These are phyloP conservation scores for Ballota nigra DNA, from an alignment of 257 asterid species.

Conservation along the genomic window DNA sequence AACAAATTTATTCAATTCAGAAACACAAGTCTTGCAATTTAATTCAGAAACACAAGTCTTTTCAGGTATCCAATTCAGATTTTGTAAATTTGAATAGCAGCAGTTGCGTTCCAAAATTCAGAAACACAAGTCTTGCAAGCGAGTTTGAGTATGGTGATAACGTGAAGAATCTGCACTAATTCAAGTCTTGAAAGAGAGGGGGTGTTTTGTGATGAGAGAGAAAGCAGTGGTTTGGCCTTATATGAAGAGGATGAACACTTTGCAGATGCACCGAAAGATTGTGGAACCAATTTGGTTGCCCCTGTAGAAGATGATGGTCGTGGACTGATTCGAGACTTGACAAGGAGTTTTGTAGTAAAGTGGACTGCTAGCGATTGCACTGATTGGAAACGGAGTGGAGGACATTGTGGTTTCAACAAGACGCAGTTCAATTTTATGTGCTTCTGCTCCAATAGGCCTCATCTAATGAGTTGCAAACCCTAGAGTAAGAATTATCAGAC, in stretches of 20 bases:
- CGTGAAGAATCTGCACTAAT: slow-evolving; percentile 18
- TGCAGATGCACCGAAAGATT: slow-evolving; percentile 29
- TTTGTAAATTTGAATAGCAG: not conserved
- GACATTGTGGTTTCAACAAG: slow-evolving; percentile 41
- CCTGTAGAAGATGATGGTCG: slow-evolving; percentile 45
- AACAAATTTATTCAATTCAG: too few relatives aligned
- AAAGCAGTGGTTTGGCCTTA: slow-evolving; percentile 27
- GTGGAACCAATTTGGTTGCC: slow-evolving; percentile 32
- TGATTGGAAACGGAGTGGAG: slow-evolving; percentile 34
- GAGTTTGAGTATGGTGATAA: not conserved
- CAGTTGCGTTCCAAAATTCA: slow-evolving; percentile 32
- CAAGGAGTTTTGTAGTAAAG: slow-evolving; percentile 45
- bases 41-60: too few relatives aligned
- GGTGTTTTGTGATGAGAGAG: slow-evolving; percentile 18
- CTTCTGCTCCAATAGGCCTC: slow-evolving; percentile 46
- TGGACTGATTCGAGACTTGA: slow-evolving; percentile 26
- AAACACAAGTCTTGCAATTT: too few relatives aligned
- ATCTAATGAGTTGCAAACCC: slow-evolving; percentile 6
- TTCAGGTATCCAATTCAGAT: slow-evolving; percentile 32
- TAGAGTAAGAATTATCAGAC: not conserved
- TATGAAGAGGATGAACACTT: slow-evolving; percentile 29
- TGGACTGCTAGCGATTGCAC: slow-evolving; percentile 27
- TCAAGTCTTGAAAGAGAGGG: not conserved
- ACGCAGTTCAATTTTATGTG: slow-evolving; percentile 20
- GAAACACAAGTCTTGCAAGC: slow-evolving; percentile 23